Conservation (phyloP, 1,139 yeast species). For the Geotrichum phurueaensis region DNA sequence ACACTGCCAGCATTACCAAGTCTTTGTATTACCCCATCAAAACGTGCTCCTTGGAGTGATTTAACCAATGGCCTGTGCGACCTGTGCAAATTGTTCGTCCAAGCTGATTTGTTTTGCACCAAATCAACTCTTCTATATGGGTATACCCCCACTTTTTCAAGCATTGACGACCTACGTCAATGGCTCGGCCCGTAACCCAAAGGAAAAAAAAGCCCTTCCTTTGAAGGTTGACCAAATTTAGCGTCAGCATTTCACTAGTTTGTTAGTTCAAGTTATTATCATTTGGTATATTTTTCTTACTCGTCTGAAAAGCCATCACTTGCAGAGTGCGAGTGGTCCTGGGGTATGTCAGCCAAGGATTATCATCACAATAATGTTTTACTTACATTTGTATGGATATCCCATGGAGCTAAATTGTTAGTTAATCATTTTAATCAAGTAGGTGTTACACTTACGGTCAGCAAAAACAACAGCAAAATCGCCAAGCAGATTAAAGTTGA, state of each 20-base stretch:
- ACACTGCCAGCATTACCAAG: not conserved
- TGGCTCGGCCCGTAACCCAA: slow-evolving; percentile 94
- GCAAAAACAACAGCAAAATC: slow-evolving; percentile 83
- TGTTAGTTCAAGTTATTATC: not conserved
- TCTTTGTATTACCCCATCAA: slow-evolving; percentile 53
- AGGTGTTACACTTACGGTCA: slow-evolving; percentile 44
- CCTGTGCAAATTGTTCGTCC: slow-evolving; percentile 90
- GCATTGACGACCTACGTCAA: slow-evolving; percentile 78
- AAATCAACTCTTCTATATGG: slow-evolving; percentile 71
- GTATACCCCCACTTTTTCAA: slow-evolving; percentile 75
- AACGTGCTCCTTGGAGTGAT: slow-evolving; percentile 89
- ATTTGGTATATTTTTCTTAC: slow-evolving; percentile 14
- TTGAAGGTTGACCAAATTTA: slow-evolving; percentile 65
- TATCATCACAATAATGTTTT: not conserved
- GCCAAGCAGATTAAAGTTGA: slow-evolving; percentile 67
- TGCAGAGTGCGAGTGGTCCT: slow-evolving; percentile 43
- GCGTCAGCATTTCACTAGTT: slow-evolving; percentile 49
- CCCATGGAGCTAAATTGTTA: slow-evolving; percentile 55
- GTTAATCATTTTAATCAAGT: too few species aligned
- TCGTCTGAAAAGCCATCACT: slow-evolving; percentile 45
- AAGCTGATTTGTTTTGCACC: slow-evolving; percentile 87
- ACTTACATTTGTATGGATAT: slow-evolving; percentile 57
- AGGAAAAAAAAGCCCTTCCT: slow-evolving; percentile 75
- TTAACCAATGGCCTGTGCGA: slow-evolving; percentile 93
- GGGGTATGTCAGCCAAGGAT: not conserved